phyloP scores from a whole-genome alignment of 768 basidiomycete species.

The Trichaptum fuscoviolaceum region DNA sequence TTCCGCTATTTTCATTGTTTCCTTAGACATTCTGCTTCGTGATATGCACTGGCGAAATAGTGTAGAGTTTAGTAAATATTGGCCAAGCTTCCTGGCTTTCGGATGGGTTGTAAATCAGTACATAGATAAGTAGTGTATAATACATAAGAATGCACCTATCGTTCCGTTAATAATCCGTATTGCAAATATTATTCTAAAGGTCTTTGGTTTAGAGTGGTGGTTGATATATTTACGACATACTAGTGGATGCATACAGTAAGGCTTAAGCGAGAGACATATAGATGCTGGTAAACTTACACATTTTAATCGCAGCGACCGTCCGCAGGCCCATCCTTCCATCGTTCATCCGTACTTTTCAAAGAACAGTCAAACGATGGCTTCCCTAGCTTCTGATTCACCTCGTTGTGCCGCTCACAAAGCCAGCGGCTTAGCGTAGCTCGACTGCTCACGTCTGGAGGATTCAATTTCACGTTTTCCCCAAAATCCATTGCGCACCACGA shows the following conservation, averaged over 20 bases:
- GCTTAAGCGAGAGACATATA: background rate
- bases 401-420: conserved; percentile 92
- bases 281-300: conserved; percentile 7
- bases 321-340: conserved; percentile 87
- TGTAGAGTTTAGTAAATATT: background rate
- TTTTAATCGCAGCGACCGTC: conserved; percentile 84
- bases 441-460: conserved; percentile 77
- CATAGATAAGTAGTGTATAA: background rate
- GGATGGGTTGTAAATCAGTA: background rate
- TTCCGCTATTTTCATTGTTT: background rate
- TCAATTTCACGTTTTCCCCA: conserved; percentile 54
- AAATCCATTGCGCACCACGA: conserved; percentile 80
- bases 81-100: background rate
- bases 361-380: conserved; percentile 80
- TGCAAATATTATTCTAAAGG: background rate
- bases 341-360: conserved; percentile 59
- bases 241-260: background rate
- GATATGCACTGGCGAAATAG: background rate
- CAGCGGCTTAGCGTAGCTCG: conserved; percentile 67
- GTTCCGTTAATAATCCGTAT: no score
- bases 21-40: background rate
- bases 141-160: background rate
- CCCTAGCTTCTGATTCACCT: conserved; percentile 82
- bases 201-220: no score
- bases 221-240: background rate